Percentiles rank a stretch among this genome's conserved stretches.
These are phyloP conservation scores for Tetrahymena malaccensis DNA, from an alignment of 73 alveolate species.

Conservation along the genomic window DNA sequence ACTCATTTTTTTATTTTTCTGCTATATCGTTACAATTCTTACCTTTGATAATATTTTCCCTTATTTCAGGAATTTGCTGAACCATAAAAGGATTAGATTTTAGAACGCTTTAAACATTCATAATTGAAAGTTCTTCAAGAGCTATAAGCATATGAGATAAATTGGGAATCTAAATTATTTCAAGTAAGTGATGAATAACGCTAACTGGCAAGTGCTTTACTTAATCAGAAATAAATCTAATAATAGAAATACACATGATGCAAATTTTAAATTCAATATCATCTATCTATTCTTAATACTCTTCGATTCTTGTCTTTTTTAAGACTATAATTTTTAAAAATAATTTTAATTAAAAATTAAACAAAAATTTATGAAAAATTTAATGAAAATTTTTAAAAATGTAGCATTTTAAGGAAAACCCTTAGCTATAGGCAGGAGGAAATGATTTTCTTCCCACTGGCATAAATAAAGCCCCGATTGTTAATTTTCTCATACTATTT, in stretches of 20 bases:
- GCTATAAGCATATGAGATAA: slow-evolving; percentile 89
- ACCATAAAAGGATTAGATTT: slow-evolving; percentile 57
- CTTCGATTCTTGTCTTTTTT: no score
- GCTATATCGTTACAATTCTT: slow-evolving; percentile 79
- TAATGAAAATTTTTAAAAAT: no score
- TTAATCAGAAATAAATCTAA: slow-evolving; percentile 96
- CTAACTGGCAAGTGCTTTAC: slow-evolving; percentile 89
- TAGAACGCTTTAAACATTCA: slow-evolving; percentile 48
- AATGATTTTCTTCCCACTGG: no score
- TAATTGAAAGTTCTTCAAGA: slow-evolving; percentile 81
- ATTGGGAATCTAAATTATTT: slow-evolving; percentile 93
- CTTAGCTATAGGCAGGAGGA: no score
- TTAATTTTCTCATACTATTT: no score
- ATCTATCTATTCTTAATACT: slow-evolving; percentile 75
- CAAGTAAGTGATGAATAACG: slow-evolving; percentile 96
- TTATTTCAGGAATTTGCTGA: slow-evolving; percentile 71
- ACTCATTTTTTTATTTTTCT: slow-evolving; percentile 43
- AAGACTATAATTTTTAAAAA: no score
- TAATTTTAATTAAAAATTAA: no score
- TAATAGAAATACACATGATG: slow-evolving; percentile 72
- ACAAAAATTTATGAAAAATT: no score
- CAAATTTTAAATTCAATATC: slow-evolving; percentile 62
- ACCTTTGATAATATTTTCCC: slow-evolving; percentile 38
- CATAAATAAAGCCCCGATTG: no score
- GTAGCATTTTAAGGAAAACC: no score